Evolutionary conservation across 1,284 basidiomycete species (phyloP), one percentile per base, ranked within the genome.

Genomic region (Rhizoctonia solani): DNA sequence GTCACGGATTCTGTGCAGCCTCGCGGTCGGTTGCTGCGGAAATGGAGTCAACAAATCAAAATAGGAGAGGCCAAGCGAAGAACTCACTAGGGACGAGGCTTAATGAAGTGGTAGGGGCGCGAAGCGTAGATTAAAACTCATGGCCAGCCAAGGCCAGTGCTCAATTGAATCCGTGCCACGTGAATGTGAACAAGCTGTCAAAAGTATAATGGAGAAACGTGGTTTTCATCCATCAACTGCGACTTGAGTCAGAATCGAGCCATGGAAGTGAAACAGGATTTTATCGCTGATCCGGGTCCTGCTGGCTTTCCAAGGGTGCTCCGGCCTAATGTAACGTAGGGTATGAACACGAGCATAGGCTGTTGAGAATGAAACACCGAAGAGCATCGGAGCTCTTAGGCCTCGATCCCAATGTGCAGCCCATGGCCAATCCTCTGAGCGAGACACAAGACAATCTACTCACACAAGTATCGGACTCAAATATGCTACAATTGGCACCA

Each of bases 111-210:
- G 19, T 9, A 2, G n/a, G 21, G 23, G 46, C 41, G n/a, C 41
- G 41, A 16, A 21, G 19, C 19, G 16, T 21, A 44, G 41, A 44
- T 34, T 34, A 16, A 4, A 49, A 11, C 46, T 49, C 46, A 27
- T 49, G 46, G 46, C 41, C 5, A n/a, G 41, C 5, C 4, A 16
- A 5, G 5, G 41, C 19, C 41, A 16, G n/a, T 21, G 56, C 42
- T 53, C 29, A 52, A 53, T 65, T 53, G 49, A 53, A 44, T 11
- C 54, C n/a, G n/a, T 13, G 27, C 39, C 59, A 65, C 59, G 50
- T 42, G 59, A 42, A 6, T 23, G 49, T 50, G 5, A 61, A 27
- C n/a, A 27, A 14, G 11, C 4, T 49, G 46, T 49, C 21, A 23
- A 49, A 49, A 49, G 21, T 14, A 49, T 49, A 49, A 49, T 53